Percentiles rank a stretch among this genome's conserved stretches.
Conservation (phyloP, 2,329 filamentous ascomycete genomes). For the Nothophaeocryptopus gaeumannii region DNA sequence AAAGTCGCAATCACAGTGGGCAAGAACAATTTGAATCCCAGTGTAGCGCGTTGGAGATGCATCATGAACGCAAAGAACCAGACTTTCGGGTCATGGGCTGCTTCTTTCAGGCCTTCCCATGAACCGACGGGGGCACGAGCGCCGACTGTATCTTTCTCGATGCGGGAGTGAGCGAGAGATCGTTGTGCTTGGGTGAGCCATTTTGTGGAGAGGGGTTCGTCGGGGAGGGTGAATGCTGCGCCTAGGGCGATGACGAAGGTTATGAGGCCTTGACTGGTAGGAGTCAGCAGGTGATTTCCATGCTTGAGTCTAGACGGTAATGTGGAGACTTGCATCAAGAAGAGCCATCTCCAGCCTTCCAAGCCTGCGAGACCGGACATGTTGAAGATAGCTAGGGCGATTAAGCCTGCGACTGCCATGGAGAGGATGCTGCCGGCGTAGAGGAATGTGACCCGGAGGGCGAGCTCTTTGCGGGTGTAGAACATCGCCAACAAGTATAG, state of each 20-base stretch:
- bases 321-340: background rate
- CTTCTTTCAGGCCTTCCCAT: background rate
- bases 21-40: constrained; percentile 1
- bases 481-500: constrained; percentile 39
- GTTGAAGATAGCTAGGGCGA: background rate
- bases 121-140: background rate
- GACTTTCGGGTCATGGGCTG: background rate
- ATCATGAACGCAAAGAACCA: constrained; percentile 3
- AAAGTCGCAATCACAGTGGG: background rate
- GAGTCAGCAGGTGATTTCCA: background rate
- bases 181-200: background rate
- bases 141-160: background rate
- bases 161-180: background rate
- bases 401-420: background rate
- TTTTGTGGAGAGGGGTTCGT: background rate
- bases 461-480: constrained; percentile 48
- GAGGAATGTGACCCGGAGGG: constrained; percentile 23
- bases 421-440: background rate
- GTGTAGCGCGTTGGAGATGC: background rate
- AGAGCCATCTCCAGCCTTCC: background rate
- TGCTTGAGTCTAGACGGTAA: background rate
- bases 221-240: background rate
- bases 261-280: background rate
- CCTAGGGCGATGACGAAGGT: background rate
- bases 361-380: background rate